Conservation (phyloP, 2,329 filamentous ascomycete species). For the Colletotrichum sp. region DNA sequence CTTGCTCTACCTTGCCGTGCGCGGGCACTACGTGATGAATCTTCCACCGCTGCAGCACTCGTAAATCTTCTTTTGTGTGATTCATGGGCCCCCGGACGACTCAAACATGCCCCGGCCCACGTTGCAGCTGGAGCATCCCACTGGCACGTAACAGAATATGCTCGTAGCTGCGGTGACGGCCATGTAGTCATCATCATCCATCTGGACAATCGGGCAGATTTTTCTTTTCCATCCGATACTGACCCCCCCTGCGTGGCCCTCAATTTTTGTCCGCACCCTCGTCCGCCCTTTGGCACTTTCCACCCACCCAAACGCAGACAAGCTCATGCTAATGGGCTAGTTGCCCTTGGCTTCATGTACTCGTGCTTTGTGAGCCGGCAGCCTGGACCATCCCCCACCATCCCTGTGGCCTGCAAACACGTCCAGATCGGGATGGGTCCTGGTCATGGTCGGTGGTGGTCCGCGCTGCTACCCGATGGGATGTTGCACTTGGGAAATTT, state of each 20-base stretch:
- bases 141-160: neutral
- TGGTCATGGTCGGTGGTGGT: neutral
- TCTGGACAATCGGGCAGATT: neutral
- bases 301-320: constrained; percentile 2
- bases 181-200: neutral
- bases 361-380: neutral
- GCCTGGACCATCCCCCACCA: neutral
- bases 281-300: neutral
- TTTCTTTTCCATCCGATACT: neutral
- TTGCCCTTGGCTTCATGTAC: neutral
- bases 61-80: neutral
- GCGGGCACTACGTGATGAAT: neutral
- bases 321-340: constrained; percentile 2
- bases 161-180: neutral
- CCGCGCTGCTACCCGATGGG: neutral
- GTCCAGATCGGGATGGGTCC: neutral
- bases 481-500: neutral
- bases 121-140: neutral
- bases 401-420: constrained; percentile 7
- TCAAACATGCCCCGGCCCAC: neutral
- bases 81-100: neutral
- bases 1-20: neutral
- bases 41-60: neutral
- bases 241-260: neutral
- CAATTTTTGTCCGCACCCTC: neutral